These are phyloP conservation scores for Leishmania arabica DNA, from an alignment of 208 protist genomes.

Conservation along the genomic window DNA sequence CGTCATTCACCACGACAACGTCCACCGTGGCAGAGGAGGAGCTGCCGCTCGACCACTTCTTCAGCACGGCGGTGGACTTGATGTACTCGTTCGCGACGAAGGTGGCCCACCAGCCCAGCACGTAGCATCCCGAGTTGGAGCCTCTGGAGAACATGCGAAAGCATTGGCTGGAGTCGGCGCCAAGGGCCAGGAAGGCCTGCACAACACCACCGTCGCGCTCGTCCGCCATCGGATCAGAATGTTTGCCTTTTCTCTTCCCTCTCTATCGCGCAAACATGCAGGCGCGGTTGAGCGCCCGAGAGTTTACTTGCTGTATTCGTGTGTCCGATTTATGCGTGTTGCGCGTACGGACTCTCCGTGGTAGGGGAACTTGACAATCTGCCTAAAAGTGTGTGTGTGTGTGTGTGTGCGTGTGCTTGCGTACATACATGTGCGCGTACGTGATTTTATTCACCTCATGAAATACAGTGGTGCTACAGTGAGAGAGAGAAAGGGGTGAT, in stretches of 20 bases:
- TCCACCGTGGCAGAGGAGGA: slow-evolving; percentile 31
- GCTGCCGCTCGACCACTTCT: slow-evolving; percentile 49
- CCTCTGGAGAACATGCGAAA: slow-evolving; percentile 79
- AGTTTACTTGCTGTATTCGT: not conserved
- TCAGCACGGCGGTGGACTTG: slow-evolving; percentile 82
- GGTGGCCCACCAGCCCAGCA: slow-evolving; percentile 81
- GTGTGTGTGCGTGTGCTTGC: not conserved
- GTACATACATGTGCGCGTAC: not conserved
- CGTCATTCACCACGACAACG: slow-evolving; percentile 83
- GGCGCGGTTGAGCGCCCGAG: not conserved
- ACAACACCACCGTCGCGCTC: slow-evolving; percentile 70
- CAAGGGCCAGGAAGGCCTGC: slow-evolving; percentile 59
- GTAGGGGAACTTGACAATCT: not conserved
- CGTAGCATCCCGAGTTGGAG: slow-evolving; percentile 67
- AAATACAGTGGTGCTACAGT: not conserved
- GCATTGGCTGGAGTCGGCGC: slow-evolving; percentile 65
- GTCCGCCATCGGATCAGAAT: slow-evolving; percentile 54
- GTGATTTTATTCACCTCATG: not conserved
- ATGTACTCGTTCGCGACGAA: slow-evolving; percentile 84
- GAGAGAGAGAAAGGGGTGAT: not conserved
- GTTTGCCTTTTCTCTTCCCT: not conserved
- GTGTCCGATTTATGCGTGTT: not conserved
- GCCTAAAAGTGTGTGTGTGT: not conserved
- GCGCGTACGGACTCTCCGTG: not conserved
- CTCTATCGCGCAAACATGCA: not conserved